Evolutionary conservation across 2,329 filamentous ascomycete species (phyloP).

Genomic region (Drechslera avenae): DNA sequence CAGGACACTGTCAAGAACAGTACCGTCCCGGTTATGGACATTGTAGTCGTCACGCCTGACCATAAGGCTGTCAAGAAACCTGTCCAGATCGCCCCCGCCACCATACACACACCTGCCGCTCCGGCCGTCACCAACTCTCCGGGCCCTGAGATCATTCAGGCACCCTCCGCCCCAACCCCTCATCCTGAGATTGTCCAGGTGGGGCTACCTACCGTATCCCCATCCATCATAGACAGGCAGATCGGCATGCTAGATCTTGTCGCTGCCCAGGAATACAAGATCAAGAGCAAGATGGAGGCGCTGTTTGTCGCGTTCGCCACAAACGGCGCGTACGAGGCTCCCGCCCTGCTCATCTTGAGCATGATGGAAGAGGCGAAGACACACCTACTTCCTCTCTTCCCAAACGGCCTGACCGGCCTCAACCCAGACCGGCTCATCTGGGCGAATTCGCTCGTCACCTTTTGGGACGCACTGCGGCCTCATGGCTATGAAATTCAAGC

Average conservation of each 20-base stretch:
- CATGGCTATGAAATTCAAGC: neutral
- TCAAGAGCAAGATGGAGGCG: neutral
- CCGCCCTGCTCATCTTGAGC: neutral
- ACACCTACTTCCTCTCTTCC: conserved; percentile 2
- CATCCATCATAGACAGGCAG: neutral
- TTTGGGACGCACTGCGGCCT: neutral
- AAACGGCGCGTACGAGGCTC: neutral
- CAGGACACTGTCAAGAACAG: neutral
- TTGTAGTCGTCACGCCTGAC: neutral
- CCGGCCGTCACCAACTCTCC: neutral
- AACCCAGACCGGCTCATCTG: neutral
- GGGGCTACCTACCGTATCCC: neutral
- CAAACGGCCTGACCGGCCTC: neutral
- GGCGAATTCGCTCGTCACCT: neutral
- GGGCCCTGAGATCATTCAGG: neutral
- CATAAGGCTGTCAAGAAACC: neutral
- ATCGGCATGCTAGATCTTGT: neutral
- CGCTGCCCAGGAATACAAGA: neutral
- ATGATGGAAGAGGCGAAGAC: neutral
- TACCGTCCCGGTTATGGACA: neutral
- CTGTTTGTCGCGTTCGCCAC: neutral
- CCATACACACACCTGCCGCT: neutral
- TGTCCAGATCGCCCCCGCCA: neutral
- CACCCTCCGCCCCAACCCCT: neutral
- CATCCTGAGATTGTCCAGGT: too few species aligned